phyloP scores from a whole-genome alignment of 805 yeast genomes.

The Komagataella ulmi region DNA sequence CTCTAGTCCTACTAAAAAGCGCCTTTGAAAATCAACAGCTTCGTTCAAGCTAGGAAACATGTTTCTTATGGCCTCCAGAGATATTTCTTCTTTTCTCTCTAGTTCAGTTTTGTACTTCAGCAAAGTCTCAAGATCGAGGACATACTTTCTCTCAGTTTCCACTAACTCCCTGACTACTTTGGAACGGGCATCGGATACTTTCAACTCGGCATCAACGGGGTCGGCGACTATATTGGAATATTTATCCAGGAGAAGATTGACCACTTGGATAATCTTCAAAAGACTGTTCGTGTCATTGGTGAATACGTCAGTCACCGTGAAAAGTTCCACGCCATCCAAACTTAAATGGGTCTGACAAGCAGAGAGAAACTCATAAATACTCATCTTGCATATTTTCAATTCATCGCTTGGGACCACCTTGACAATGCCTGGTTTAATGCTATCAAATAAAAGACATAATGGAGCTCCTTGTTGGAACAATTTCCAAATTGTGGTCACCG shows the following conservation, averaged over 20 bases:
- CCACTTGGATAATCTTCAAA: slow-evolving; percentile 60
- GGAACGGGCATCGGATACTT: slow-evolving; percentile 42
- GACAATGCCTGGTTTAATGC: slow-evolving; percentile 38
- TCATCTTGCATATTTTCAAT: slow-evolving; percentile 70
- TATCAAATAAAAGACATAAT: slow-evolving; percentile 71
- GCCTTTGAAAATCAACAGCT: slow-evolving; percentile 83
- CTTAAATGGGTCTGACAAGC: slow-evolving; percentile 72
- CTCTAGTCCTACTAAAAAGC: slow-evolving; percentile 80
- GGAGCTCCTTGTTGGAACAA: slow-evolving; percentile 89
- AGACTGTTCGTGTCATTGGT: slow-evolving; percentile 71
- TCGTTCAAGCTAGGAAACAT: slow-evolving; percentile 77
- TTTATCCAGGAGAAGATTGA: slow-evolving; percentile 46
- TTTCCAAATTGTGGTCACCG: slow-evolving; percentile 84
- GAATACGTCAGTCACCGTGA: slow-evolving; percentile 84
- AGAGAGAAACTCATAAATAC: slow-evolving; percentile 78
- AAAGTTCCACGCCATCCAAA: slow-evolving; percentile 68
- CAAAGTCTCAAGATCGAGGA: slow-evolving; percentile 76
- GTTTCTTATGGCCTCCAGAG: slow-evolving; percentile 68
- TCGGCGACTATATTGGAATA: slow-evolving; percentile 21
- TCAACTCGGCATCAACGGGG: background rate
- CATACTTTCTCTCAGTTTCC: slow-evolving; percentile 86
- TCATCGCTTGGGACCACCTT: slow-evolving; percentile 68
- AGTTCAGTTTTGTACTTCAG: slow-evolving; percentile 57
- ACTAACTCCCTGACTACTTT: slow-evolving; percentile 77
- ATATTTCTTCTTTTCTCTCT: slow-evolving; percentile 47